phyloP scores from a whole-genome alignment of 371 early-diverging fungal species.

The Rhizomucor pusillus region DNA sequence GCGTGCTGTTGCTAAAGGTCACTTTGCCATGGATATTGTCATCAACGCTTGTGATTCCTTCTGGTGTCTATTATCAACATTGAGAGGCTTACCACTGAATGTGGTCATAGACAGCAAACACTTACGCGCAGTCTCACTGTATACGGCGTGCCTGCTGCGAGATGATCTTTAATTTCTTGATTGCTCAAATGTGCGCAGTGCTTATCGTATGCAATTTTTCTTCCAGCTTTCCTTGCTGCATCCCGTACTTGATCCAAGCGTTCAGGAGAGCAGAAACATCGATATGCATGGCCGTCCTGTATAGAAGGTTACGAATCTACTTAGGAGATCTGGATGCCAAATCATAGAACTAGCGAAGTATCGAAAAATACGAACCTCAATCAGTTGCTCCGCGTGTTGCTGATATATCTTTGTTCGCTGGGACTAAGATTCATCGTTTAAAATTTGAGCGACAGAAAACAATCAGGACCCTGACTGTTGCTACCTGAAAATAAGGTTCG shows the following conservation, averaged over 20 bases:
- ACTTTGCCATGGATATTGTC: conserved; percentile 81
- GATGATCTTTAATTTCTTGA: conserved; percentile 58
- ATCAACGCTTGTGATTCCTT: conserved; percentile 57
- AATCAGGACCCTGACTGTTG: too few relatives aligned
- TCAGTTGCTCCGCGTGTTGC: conserved; percentile 61
- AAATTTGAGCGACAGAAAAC: too few relatives aligned
- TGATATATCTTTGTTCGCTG: conserved; percentile 73
- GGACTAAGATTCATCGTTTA: conserved; percentile 58
- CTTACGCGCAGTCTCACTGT: conserved; percentile 76
- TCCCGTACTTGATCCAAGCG: conserved; percentile 65
- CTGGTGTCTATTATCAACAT: conserved; percentile 45
- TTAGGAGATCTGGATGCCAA: too few relatives aligned
- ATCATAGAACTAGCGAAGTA: background rate
- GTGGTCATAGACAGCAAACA: too few relatives aligned
- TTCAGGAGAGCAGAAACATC: conserved; percentile 85
- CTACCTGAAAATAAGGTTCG: conserved; percentile 72
- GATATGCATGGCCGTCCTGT: conserved; percentile 74
- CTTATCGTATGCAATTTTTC: conserved; percentile 75
- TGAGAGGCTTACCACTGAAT: background rate
- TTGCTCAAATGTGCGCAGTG: conserved; percentile 70
- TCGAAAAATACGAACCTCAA: conserved; percentile 45
- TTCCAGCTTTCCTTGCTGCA: conserved; percentile 54
- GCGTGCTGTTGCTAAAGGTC: conserved; percentile 62
- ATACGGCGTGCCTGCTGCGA: conserved; percentile 53
- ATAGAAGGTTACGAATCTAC: too few relatives aligned